phyloP scores from a whole-genome alignment of 129 eudicot species.

The Dittrichia graveolens region DNA sequence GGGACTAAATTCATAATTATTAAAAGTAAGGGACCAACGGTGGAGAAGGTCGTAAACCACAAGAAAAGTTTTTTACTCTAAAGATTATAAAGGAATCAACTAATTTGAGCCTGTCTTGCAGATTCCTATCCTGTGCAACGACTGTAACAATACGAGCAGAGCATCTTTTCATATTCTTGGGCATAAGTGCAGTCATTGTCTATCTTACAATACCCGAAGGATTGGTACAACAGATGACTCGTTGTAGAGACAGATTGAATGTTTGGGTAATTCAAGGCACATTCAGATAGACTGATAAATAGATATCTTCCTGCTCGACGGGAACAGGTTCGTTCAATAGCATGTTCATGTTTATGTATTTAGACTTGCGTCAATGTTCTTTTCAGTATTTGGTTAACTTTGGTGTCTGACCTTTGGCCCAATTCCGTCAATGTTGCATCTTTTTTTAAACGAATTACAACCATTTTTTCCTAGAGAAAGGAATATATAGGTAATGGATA shows the following conservation, averaged over 20 bases:
- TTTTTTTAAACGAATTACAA: background rate
- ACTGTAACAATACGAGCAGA: conserved; percentile 74
- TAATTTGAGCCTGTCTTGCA: conserved; percentile 15
- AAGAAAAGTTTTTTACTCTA: background rate
- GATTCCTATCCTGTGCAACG: conserved; percentile 85
- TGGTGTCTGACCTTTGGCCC: too few relatives aligned
- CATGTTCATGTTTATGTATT: background rate
- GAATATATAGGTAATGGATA: too few relatives aligned
- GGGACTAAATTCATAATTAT: too few relatives aligned
- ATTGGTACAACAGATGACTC: conserved; percentile 38
- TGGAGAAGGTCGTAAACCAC: too few relatives aligned
- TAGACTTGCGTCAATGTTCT: background rate
- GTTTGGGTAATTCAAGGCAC: background rate
- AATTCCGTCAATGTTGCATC: background rate
- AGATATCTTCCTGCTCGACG: background rate
- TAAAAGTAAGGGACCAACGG: too few relatives aligned
- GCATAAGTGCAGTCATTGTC: conserved; percentile 79
- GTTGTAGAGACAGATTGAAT: conserved; percentile 18
- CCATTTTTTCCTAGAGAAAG: too few relatives aligned
- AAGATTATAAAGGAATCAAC: background rate
- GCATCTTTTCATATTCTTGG: conserved; percentile 73
- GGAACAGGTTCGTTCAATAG: background rate
- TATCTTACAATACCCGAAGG: conserved; percentile 84
- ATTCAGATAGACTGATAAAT: background rate
- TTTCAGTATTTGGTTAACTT: too few relatives aligned